Base-by-base conservation (phyloP, 140 eudicot genomes). In the Cichorium intybus region DNA sequence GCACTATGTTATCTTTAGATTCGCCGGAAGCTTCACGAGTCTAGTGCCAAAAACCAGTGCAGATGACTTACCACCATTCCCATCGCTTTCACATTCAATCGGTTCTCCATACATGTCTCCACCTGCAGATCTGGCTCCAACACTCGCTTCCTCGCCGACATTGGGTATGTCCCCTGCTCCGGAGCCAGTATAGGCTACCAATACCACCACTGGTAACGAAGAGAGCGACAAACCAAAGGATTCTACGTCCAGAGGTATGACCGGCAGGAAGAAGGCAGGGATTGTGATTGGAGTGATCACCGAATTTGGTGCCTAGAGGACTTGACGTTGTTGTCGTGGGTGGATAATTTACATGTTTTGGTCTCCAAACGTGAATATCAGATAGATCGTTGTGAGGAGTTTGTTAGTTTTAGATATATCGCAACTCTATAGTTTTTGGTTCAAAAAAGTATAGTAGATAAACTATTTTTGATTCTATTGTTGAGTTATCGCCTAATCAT, bases 211-310 rank as follows among this genome's bases (percentile, higher is more conserved):
- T 3, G 61, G 20, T 18, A 29, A 48, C 15, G 35, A 46, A 50
- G 52, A 26, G 5, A n/a, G 22, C 12, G 56, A 31, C 1, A 66
- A 45, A n/a, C 24, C 29, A 2, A 35, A 29, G 29, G 33, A 68
- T 14, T 27, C 41, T 9, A 15, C 62, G 15, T 60, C 77, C 18
- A 58, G 60, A 37, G 77, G 82, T 4, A 24, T 75, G 81, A 75
- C 39, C 41, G 66, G 64, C 11, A 86, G 85, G 12, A 50, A 74
- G 27, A 81, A 81, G 66, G 81, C 73, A 17, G 90, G 86, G 7
- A 37, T 77, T 16, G 81, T 81, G 10, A 5, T 84, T 15, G 90
- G 84, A 47, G 79, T 80, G 0, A 58, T 84, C n/a, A 84, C 60
- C 5, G 79, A n/a, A n/a, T n/a, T n/a, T n/a, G n/a, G n/a, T n/a